Conservation (phyloP, 2,329 filamentous ascomycete species). For the Colletotrichum sublineola region DNA sequence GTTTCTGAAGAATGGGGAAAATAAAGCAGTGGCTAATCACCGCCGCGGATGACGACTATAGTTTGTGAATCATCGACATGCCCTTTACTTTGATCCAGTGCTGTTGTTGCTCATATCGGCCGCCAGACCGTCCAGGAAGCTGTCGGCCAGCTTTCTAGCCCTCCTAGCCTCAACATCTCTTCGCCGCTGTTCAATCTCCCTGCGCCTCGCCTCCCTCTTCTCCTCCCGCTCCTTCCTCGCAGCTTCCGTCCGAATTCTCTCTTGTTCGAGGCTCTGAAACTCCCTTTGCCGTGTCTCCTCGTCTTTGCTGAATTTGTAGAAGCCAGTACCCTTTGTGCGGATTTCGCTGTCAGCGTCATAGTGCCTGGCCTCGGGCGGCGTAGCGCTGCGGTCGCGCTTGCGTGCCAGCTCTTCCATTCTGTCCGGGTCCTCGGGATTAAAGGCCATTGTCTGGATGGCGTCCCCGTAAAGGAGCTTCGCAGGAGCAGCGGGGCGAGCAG, state of each 20-base stretch:
- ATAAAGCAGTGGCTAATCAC: neutral
- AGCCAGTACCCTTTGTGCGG: constrained; percentile 88
- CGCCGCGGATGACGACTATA: neutral
- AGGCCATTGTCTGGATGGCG: constrained; percentile 85
- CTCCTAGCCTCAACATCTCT: constrained; percentile 71
- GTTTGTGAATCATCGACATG: neutral
- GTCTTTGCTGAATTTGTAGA: constrained; percentile 89
- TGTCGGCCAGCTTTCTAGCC: constrained; percentile 78
- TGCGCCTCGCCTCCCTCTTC: constrained; percentile 69
- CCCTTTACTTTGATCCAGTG: neutral
- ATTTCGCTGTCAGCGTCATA: constrained; percentile 90
- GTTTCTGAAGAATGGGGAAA: constrained; percentile 7
- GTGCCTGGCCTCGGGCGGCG: constrained; percentile 83
- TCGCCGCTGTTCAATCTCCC: constrained; percentile 74
- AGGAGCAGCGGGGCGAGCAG: constrained; percentile 76
- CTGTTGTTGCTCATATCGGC: constrained; percentile 17
- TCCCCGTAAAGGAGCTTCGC: constrained; percentile 85
- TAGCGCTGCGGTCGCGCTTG: constrained; percentile 82
- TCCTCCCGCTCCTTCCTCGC: constrained; percentile 68
- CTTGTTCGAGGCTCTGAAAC: constrained; percentile 80
- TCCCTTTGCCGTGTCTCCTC: constrained; percentile 74
- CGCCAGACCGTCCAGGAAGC: constrained; percentile 74
- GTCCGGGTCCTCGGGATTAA: constrained; percentile 78
- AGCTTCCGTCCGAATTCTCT: constrained; percentile 77
- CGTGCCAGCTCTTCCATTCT: constrained; percentile 84